A percentile compares a stretch with the other conserved stretches of the same genome.
phyloP scores from a whole-genome alignment of 805 yeast species.

The Saturnispora dispora region DNA sequence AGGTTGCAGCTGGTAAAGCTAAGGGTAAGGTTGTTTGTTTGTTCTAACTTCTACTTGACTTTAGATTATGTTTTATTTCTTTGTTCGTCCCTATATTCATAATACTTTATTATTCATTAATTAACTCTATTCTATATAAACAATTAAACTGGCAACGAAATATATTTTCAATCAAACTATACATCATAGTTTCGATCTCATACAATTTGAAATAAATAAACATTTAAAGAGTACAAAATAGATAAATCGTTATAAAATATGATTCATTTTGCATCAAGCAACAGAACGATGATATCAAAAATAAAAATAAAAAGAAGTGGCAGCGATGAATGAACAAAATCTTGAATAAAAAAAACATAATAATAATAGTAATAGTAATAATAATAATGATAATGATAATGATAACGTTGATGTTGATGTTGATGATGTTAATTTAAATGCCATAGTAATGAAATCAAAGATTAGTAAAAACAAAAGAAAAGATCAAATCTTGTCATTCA shows the following conservation, averaged over 20 bases:
- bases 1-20: slow-evolving; percentile 37
- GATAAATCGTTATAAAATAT: background rate
- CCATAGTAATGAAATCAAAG: background rate
- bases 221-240: background rate
- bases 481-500: slow-evolving; percentile 1
- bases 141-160: no score
- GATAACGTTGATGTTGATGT: no score
- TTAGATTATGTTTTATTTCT: background rate
- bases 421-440: no score
- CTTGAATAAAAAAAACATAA: background rate
- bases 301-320: background rate
- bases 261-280: background rate
- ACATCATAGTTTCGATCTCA: no score
- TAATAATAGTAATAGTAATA: no score
- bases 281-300: background rate
- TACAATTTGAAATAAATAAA: no score
- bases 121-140: background rate
- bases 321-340: background rate
- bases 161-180: no score
- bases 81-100: background rate
- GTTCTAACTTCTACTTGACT: background rate
- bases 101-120: background rate
- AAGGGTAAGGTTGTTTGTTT: slow-evolving; percentile 56
- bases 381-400: background rate
- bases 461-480: background rate